Conservation (phyloP, 1,284 basidiomycete genomes). For the Pseudozyma tsukubaensis region DNA sequence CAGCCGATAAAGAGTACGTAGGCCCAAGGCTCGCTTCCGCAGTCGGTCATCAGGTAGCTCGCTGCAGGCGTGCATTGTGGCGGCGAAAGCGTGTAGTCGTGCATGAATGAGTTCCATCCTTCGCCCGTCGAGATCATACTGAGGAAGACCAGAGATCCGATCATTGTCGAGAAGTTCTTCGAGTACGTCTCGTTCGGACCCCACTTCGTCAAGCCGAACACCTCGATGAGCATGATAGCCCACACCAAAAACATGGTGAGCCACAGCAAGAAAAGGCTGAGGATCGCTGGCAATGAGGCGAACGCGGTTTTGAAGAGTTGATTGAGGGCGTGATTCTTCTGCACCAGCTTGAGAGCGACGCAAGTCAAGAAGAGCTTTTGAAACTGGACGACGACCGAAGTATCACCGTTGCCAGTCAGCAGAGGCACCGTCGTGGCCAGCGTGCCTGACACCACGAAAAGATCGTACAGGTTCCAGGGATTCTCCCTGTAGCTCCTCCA, state of each 20-base stretch:
- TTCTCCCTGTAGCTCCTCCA: constrained; percentile 85
- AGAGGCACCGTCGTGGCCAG: constrained; percentile 82
- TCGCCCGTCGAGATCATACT: constrained; percentile 73
- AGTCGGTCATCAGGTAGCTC: constrained; percentile 82
- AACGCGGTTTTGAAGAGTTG: constrained; percentile 96
- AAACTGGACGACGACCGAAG: constrained; percentile 74
- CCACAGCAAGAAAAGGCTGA: constrained; percentile 89
- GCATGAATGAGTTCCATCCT: constrained; percentile 68
- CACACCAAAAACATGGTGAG: constrained; percentile 91
- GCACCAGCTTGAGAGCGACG: constrained; percentile 93
- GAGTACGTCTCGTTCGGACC: constrained; percentile 77
- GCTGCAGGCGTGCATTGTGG: constrained; percentile 80
- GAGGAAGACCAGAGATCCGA: constrained; percentile 85
- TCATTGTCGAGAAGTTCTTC: constrained; percentile 85
- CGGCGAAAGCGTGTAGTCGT: constrained; percentile 73
- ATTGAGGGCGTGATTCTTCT: constrained; percentile 87
- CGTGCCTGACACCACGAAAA: constrained; percentile 83
- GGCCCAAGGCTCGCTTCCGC: constrained; percentile 86
- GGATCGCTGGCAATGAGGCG: constrained; percentile 86
- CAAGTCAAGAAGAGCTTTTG: constrained; percentile 95
- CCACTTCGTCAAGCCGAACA: constrained; percentile 93
- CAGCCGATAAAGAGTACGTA: constrained; percentile 91
- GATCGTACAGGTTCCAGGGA: constrained; percentile 87
- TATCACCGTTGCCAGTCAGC: constrained; percentile 25
- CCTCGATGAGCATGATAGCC: constrained; percentile 87